Percentiles rank a stretch among this genome's conserved stretches.
phyloP scores from a whole-genome alignment of 768 basidiomycete genomes.

The Tulasnella sp. region DNA sequence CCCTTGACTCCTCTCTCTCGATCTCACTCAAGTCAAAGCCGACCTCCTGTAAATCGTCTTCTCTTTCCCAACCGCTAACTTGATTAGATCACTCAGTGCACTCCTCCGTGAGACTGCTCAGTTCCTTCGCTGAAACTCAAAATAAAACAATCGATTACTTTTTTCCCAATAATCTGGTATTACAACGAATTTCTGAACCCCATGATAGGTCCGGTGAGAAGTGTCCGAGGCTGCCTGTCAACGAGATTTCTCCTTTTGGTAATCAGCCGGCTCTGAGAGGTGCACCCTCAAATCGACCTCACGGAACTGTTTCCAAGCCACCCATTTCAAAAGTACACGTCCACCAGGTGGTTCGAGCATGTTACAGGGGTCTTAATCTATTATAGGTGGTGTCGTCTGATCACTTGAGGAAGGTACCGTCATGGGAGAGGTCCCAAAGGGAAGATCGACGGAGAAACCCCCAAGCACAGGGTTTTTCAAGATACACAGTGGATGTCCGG shows the following conservation, averaged over 20 bases:
- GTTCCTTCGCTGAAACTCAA: constrained; percentile 1
- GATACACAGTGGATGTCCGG: not conserved
- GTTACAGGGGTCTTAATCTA: not conserved
- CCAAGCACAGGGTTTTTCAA: not conserved
- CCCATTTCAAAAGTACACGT: not conserved
- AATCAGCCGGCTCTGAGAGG: not conserved
- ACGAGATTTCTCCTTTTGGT: not conserved
- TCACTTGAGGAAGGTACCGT: not conserved
- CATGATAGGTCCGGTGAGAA: not conserved
- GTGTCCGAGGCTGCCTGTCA: not conserved
- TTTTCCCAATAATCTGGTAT: not conserved
- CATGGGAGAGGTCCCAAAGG: not conserved
- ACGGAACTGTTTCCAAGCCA: not conserved
- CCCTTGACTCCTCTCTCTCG: not conserved
- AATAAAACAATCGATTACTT: not conserved
- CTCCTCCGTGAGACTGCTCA: not conserved
- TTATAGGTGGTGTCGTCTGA: not conserved
- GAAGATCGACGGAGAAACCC: not conserved
- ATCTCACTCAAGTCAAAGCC: not conserved
- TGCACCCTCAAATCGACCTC: not conserved
- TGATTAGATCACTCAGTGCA: not conserved
- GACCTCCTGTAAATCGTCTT: not conserved
- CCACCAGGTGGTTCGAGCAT: not conserved
- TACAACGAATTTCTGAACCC: not conserved
- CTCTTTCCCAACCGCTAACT: not conserved